Evolutionary conservation across 2,329 filamentous ascomycete genomes (phyloP), one percentile per base, ranked within the genome.

Genomic region (Fonsecaea monophora): DNA sequence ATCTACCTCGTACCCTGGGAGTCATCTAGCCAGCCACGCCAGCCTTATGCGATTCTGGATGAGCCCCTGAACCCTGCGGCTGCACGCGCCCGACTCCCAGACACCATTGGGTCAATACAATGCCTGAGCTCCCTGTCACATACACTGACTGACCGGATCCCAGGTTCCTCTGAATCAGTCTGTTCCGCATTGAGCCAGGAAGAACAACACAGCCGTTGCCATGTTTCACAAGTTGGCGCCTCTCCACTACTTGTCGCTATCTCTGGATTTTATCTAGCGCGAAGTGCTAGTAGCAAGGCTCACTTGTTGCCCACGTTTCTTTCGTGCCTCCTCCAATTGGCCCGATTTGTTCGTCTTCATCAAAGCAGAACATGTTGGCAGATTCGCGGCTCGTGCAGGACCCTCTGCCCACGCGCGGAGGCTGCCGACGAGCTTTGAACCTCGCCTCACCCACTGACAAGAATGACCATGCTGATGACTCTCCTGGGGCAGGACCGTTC

Each of bases 321-420:
- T 8, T 7, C 13, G 12, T 32, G 40, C 34, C n/a, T 9, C 32
- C 53, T 42, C 10, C 59, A n/a, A 61, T 61, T 61, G 59, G 59
- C 48, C 45, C 12, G 38, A 38, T 40, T 35, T 30, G 59, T 50
- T 25, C 18, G 45, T 25, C 45, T 25, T 50, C 18, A 9, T 50
- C 18, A 8, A 50, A 50, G 45, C 8, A 25, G 45, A 10, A 10
- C 45, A 12, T 25, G 18, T 50, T n/a, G 18, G 25, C 18, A 50
- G 12, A 50, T 50, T 50, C 45, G n/a, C 30, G 8, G 45, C 42
- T 32, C 48, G 32, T 21, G 40, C 21, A 61, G 50, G 59, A n/a
- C n/a, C 35, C 25, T 53, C 42, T 9, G 48, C 59, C 59, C 59
- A 61, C 59, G 48, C 59, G 59, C 59, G 59, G 59, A 40, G 53